Percentiles rank a stretch among this genome's conserved stretches.
Conservation (phyloP, 106 monocot species). For the Dioscorea dumetorum region DNA sequence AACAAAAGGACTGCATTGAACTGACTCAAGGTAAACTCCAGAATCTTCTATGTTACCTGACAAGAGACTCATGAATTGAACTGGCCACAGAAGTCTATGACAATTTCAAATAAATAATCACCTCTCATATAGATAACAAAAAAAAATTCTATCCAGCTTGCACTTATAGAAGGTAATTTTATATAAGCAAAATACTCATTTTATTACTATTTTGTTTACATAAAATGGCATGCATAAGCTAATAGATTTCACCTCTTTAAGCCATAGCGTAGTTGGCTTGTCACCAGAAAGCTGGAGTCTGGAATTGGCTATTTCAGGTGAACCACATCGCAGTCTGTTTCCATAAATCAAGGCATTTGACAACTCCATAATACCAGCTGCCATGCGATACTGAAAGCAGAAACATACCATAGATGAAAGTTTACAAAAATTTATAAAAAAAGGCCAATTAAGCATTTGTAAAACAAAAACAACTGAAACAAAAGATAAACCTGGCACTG, state of each 20-base stretch:
- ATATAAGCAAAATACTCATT: not conserved
- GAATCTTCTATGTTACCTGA: no score
- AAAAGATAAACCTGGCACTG: slow-evolving; percentile 65
- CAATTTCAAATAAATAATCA: not conserved
- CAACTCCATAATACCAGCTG: slow-evolving; percentile 88
- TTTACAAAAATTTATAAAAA: no score
- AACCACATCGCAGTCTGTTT: slow-evolving; percentile 85
- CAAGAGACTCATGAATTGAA: no score
- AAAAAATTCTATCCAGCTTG: not conserved
- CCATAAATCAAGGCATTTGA: slow-evolving; percentile 95
- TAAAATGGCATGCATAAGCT: not conserved
- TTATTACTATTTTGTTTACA: not conserved
- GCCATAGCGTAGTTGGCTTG: slow-evolving; percentile 39
- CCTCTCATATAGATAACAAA: not conserved
- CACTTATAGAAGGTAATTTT: not conserved
- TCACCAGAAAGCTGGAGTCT: slow-evolving; percentile 46
- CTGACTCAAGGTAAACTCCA: no score
- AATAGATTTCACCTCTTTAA: slow-evolving; percentile 51
- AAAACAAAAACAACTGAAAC: not conserved
- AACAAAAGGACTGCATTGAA: no score
- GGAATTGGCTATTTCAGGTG: slow-evolving; percentile 71
- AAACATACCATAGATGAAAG: not conserved
- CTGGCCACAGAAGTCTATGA: no score
- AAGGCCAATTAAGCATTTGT: no score
- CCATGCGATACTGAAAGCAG: slow-evolving; percentile 85